Evolutionary conservation across 2,329 filamentous ascomycete genomes (phyloP), one percentile per base, ranked within the genome.

Genomic region (Ceratocystiopsis sp.): DNA sequence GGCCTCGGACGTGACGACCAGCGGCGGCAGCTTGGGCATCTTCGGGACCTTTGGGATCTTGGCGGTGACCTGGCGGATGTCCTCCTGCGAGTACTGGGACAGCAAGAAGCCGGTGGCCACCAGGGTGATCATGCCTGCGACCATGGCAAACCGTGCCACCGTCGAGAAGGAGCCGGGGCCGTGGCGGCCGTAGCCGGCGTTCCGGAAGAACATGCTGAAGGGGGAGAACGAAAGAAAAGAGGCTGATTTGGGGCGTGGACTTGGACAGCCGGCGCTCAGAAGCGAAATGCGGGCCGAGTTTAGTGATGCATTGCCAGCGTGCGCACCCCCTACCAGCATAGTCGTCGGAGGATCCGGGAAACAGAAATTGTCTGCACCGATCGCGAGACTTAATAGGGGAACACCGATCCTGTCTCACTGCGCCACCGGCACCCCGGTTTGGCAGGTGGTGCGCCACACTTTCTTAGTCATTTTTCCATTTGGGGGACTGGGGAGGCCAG

Each of bases 111-210:
- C 41, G 29, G 46, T 36, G 32, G 32, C 37, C 32, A 35, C 38
- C 15, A 49, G 29, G 3, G 44, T 45, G 32, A 49, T 13, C 8
- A 46, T 15, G 35, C 42, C 48, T n/a, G 44, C 46, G 29, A 45
- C 40, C 21, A 48, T 37, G 44, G 41, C 44, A 32, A 48, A 49
- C n/a, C 48, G 46, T 11, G 42, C 44, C 7, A 49, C 34, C n/a
- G 45, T 16, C 32, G 46, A 46, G 32, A 48, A 48, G 13, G 43
- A 45, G 3, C 37, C 34, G 6, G 46, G 46, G 15, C 42, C 40
- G 11, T 25, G 44, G 10, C 41, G 44, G 42, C 21, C 42, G 17
- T 19, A 16, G 33, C 42, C 40, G 4, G 37, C 29, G 9, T 37
- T 45, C 33, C 40, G 43, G 16, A 47, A 47, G 41, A 47, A 45